Evolutionary conservation across 345 rosid species (phyloP).

Genomic region (Kernera saxatilis): DNA sequence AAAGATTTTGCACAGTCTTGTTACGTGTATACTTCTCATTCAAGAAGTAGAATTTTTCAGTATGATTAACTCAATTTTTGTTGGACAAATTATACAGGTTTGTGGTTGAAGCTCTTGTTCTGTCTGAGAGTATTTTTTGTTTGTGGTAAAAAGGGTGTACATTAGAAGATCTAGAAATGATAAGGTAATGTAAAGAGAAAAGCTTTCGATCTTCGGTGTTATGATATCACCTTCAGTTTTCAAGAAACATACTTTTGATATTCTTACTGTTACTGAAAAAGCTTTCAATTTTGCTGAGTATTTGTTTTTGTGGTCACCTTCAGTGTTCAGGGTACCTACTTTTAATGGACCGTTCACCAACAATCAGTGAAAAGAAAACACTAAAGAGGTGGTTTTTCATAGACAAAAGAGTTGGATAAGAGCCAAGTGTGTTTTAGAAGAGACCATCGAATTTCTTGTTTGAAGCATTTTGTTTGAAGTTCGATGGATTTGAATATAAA

Average conservation of each 20-base stretch:
- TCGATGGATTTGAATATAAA: constrained; percentile 69
- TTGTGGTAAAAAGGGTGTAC: constrained; percentile 33
- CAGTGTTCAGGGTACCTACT: constrained; percentile 48
- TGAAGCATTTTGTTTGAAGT: constrained; percentile 21
- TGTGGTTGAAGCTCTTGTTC: not conserved
- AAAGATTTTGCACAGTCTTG: not conserved
- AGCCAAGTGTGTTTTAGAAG: not conserved
- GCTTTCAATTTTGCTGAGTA: not conserved
- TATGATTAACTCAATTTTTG: not conserved
- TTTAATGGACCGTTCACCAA: constrained; percentile 70
- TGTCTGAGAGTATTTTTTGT: not conserved
- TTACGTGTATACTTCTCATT: not conserved
- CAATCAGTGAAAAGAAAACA: constrained; percentile 72
- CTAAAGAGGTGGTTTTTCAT: constrained; percentile 94
- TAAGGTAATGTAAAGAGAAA: constrained; percentile 36
- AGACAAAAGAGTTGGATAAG: constrained; percentile 75
- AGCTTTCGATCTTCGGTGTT: not conserved
- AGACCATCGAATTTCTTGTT: constrained; percentile 12
- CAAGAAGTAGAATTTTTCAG: not conserved
- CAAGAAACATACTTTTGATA: constrained; percentile 42
- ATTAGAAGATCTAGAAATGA: constrained; percentile 52
- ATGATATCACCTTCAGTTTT: constrained; percentile 26
- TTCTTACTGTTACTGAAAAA: not conserved
- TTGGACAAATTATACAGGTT: not conserved
- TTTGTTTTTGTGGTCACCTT: not conserved